These are phyloP conservation scores for Aciculosporium take DNA, from an alignment of 2,329 filamentous ascomycete genomes.

Conservation along the genomic window DNA sequence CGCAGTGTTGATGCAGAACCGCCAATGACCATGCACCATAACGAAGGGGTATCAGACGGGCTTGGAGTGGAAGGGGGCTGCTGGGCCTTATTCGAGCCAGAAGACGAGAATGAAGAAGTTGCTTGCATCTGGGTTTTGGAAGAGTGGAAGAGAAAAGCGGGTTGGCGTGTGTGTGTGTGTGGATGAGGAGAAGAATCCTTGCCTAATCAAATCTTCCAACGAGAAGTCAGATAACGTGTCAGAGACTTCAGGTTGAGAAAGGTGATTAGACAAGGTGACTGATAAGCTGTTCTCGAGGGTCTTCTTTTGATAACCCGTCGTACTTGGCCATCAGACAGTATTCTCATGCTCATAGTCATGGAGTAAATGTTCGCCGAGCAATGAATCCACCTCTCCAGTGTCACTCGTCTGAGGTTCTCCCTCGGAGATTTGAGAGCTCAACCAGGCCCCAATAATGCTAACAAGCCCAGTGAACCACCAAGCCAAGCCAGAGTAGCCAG, in stretches of 20 bases:
- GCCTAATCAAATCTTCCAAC: background rate
- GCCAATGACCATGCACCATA: too few species aligned
- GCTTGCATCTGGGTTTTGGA: too few species aligned
- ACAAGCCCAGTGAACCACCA: constrained; percentile 86
- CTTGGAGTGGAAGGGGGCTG: too few species aligned
- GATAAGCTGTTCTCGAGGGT: too few species aligned
- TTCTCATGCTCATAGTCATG: constrained; percentile 17
- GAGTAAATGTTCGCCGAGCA: constrained; percentile 19
- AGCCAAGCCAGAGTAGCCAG: constrained; percentile 73
- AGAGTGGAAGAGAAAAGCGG: background rate
- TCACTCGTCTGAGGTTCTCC: constrained; percentile 30
- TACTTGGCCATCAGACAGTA: constrained; percentile 13
- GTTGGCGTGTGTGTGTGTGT: too few species aligned
- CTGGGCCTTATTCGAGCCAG: background rate
- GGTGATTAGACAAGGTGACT: background rate
- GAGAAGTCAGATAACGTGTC: background rate
- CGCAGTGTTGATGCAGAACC: too few species aligned
- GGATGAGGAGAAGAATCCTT: too few species aligned
- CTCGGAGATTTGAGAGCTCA: constrained; percentile 66
- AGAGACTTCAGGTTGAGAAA: background rate
- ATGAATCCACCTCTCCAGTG: constrained; percentile 25
- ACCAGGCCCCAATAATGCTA: constrained; percentile 56
- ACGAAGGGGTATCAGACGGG: too few species aligned
- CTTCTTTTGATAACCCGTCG: too few species aligned
- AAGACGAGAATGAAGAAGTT: background rate